These are phyloP conservation scores for Lathyrus tuberosus DNA, from an alignment of 306 rosid species.

Conservation along the genomic window DNA sequence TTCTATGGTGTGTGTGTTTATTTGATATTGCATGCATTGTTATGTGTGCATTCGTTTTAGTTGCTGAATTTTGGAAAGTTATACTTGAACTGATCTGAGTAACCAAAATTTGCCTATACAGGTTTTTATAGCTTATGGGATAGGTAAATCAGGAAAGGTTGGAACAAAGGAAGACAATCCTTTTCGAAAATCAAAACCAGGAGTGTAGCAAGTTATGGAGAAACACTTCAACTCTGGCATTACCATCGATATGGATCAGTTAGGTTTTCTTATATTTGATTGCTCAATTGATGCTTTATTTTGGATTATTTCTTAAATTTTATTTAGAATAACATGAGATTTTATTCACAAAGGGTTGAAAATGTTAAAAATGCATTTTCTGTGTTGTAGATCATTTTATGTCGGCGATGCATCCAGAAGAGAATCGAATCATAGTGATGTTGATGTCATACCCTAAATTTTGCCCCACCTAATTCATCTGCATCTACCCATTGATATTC, in stretches of 20 bases:
- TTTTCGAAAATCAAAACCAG: no score
- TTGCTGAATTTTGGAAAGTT: no score
- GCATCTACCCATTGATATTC: no score
- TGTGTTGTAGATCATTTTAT: constrained; percentile 73
- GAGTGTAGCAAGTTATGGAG: no score
- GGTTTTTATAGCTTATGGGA: constrained; percentile 89
- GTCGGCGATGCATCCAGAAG: constrained; percentile 99
- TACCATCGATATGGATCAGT: constrained; percentile 78
- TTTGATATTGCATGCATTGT: no score
- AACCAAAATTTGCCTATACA: constrained; percentile 42
- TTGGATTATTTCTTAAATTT: constrained; percentile 19
- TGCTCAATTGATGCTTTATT: constrained; percentile 3
- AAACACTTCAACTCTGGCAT: no score
- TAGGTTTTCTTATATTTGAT: constrained; percentile 43
- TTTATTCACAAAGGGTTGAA: constrained; percentile 15
- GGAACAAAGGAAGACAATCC: no score
- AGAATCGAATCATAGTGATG: constrained; percentile 80
- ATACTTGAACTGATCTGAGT: constrained; percentile 21
- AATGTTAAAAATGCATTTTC: constrained; percentile 30
- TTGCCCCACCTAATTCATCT: no score
- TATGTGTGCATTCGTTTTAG: no score
- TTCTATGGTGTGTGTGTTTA: no score
- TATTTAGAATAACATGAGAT: constrained; percentile 11
- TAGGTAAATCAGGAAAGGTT: constrained; percentile 47
- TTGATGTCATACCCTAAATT: no score